These are phyloP conservation scores for Cyclotella distinguenda DNA, from an alignment of 108 stramenopile genomes.

Conservation along the genomic window DNA sequence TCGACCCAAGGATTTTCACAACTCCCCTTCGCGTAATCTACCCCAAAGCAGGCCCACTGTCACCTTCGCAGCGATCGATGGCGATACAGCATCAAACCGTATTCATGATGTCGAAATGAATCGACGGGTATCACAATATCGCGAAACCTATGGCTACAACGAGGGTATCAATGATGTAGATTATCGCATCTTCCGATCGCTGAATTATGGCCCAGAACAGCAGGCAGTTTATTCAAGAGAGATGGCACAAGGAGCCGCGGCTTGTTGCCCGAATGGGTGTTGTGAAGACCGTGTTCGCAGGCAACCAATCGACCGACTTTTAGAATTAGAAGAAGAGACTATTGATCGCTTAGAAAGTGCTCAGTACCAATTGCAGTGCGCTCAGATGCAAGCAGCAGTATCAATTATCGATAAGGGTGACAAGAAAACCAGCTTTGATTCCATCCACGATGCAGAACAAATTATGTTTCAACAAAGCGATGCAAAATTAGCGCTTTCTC, in stretches of 20 bases:
- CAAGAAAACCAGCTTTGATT: constrained; percentile 3
- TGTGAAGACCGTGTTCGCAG: constrained; percentile 53
- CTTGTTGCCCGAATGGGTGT: constrained; percentile 81
- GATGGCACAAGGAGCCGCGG: constrained; percentile 82
- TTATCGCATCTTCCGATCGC: constrained; percentile 45
- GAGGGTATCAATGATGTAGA: constrained; percentile 33
- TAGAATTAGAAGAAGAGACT: constrained; percentile 62
- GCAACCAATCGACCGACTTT: constrained; percentile 56
- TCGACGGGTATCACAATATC: constrained; percentile 23
- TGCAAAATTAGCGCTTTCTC: background rate
- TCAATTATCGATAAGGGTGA: constrained; percentile 28
- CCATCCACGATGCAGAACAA: constrained; percentile 19
- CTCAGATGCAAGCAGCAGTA: constrained; percentile 49
- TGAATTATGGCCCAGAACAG: constrained; percentile 82
- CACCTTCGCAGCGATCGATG: constrained; percentile 36
- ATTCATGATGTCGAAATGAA: constrained; percentile 19
- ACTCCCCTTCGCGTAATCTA: background rate
- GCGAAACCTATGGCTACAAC: constrained; percentile 15
- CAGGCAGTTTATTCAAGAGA: constrained; percentile 81
- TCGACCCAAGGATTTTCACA: background rate
- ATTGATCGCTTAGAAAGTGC: constrained; percentile 55
- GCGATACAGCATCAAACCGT: constrained; percentile 18
- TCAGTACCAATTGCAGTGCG: constrained; percentile 53
- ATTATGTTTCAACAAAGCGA: constrained; percentile 11
- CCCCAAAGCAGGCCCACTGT: constrained; percentile 23